Evolutionary conservation across 768 basidiomycete species (phyloP), one percentile per base, ranked within the genome.

Genomic region (Suillus ampliporus): DNA sequence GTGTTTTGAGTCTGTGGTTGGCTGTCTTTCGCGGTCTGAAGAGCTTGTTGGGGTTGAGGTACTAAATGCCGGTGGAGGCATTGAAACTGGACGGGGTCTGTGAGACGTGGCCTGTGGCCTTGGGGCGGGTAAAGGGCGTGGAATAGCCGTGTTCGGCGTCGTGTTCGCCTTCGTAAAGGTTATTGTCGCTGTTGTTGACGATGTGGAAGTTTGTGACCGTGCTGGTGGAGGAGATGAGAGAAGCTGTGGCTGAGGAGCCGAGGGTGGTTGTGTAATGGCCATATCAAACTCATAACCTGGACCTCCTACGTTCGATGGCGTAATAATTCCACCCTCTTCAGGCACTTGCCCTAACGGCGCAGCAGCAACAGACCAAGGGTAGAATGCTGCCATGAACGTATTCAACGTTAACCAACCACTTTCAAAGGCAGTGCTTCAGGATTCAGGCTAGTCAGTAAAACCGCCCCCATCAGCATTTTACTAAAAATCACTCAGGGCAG

Each of bases 31-130:
- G 54, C 75, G 73, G 64, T 76, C 74, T 1, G 74, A 72, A 7
- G 73, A 68, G 67, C 73, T 72, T 31, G 74, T 75, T 38, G 63
- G 71, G 31, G 71, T 69, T 15, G 77, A 70, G 17, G 75, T 74
- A 57, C 65, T 72, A 69, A 74, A 83, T 26, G 83, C 69, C 73
- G 89, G 89, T 13, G 90, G 89, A 47, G 90, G 90, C 86, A 92
- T 89, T 10, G 91, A 91, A 56, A 89, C 80, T 53, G 90, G 90
- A 47, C 89, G 79, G 61, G 86, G 85, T 67, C 82, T 72, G 68
- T 68, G 74, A 47, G 69, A 62, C 38, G 67, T 57, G 63, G 71
- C 56, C 60, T 64, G 64, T 1, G 65, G 50, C 69, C 76, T 62
- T 48, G 72, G 70, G 14, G 69, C 61, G 59, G 74, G 70, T 19